Percentiles rank a stretch among this genome's conserved stretches.
phyloP scores from a whole-genome alignment of 75 land plant genomes.

The Ceratopteris richardii region DNA sequence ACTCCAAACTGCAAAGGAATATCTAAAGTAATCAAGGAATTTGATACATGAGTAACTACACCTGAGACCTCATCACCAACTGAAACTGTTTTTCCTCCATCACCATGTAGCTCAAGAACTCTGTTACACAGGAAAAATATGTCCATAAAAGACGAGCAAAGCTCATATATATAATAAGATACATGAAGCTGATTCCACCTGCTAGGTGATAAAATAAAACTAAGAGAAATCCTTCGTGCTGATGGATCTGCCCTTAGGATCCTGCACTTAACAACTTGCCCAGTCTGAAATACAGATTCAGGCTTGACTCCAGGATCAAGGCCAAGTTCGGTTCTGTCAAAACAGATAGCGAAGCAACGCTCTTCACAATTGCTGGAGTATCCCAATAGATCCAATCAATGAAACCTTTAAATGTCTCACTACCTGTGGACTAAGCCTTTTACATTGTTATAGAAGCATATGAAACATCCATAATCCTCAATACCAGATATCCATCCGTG shows the following conservation, averaged over 20 bases:
- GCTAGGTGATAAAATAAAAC: constrained; percentile 58
- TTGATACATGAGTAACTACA: constrained; percentile 45
- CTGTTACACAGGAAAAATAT: not conserved
- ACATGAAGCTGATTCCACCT: no score
- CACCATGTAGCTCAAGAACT: not conserved
- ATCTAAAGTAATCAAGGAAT: constrained; percentile 34
- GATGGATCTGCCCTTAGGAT: constrained; percentile 47
- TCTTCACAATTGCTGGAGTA: not conserved
- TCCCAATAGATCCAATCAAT: no score
- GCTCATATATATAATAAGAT: no score
- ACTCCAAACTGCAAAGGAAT: constrained; percentile 18
- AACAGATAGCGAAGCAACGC: not conserved
- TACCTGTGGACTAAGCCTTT: constrained; percentile 85
- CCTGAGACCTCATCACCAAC: constrained; percentile 73
- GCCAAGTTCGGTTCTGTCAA: constrained; percentile 70
- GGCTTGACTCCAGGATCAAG: constrained; percentile 58
- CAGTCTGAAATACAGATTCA: constrained; percentile 62
- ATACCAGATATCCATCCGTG: constrained; percentile 98
- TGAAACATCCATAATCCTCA: constrained; percentile 89
- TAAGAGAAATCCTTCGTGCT: constrained; percentile 56
- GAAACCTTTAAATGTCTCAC: not conserved
- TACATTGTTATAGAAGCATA: constrained; percentile 85
- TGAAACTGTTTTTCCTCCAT: constrained; percentile 4
- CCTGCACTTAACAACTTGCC: constrained; percentile 86
- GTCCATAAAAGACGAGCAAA: not conserved